phyloP scores from a whole-genome alignment of 345 rosid species.

The Conringia planisiliqua region DNA sequence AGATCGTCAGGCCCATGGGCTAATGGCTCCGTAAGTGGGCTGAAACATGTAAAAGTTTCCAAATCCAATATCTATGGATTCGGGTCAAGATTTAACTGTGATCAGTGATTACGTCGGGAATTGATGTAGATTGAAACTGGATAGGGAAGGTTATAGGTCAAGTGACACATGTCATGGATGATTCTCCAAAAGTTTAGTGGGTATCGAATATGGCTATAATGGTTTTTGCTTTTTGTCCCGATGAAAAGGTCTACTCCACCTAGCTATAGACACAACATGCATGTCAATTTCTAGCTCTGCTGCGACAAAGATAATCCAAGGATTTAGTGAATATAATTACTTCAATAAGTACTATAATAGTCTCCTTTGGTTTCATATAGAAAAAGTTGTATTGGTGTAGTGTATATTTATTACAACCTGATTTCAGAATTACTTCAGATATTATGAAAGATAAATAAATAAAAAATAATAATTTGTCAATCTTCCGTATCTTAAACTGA shows the following conservation, averaged over 20 bases:
- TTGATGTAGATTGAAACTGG: not conserved
- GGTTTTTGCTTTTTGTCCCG: not conserved
- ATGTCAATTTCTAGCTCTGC: not conserved
- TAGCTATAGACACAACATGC: no score
- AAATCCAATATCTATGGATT: not conserved
- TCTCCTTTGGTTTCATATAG: not conserved
- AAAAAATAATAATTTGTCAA: not conserved
- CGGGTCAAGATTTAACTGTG: not conserved
- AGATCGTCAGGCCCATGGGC: conserved; percentile 12
- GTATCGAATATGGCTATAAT: not conserved
- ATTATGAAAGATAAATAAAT: not conserved
- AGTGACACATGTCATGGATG: not conserved
- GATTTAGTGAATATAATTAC: not conserved
- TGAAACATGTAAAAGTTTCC: not conserved
- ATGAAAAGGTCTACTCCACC: not conserved
- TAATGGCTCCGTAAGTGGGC: not conserved
- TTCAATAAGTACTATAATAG: not conserved
- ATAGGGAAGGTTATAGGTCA: not conserved
- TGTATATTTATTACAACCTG: no score
- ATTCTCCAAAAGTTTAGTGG: not conserved
- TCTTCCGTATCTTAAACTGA: not conserved
- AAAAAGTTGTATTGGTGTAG: not conserved
- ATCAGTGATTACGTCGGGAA: not conserved
- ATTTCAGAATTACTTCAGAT: not conserved
- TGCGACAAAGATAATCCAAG: not conserved